Conservation (phyloP, 1,139 yeast species). For the Taiozyma sp. region DNA sequence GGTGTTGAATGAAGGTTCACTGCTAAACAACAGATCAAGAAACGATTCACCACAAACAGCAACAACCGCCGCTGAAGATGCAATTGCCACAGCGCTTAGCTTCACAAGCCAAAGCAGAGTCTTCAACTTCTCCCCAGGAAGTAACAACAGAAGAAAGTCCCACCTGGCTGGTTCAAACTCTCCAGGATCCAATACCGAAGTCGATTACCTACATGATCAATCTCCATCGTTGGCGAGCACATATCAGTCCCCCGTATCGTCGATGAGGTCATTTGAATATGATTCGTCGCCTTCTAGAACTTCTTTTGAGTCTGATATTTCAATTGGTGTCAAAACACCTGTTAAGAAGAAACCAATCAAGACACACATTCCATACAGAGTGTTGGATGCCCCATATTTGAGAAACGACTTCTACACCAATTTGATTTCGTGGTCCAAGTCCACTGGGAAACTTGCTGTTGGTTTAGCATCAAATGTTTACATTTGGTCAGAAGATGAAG, state of each 20-base stretch:
- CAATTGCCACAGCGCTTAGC: slow-evolving; percentile 47
- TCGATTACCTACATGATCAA: background rate
- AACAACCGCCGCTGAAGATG: background rate
- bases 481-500: slow-evolving; percentile 55
- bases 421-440: slow-evolving; percentile 66
- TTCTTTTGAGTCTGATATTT: slow-evolving; percentile 13
- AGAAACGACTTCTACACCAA: slow-evolving; percentile 80
- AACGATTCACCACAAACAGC: background rate
- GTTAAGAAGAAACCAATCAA: slow-evolving; percentile 4
- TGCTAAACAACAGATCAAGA: background rate
- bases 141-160: slow-evolving; percentile 1
- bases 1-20: slow-evolving; percentile 10
- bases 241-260: background rate
- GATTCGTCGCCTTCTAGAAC: slow-evolving; percentile 7
- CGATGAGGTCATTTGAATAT: slow-evolving; percentile 5
- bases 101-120: slow-evolving; percentile 32
- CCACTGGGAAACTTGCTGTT: slow-evolving; percentile 52
- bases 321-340: slow-evolving; percentile 8
- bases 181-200: slow-evolving; percentile 9
- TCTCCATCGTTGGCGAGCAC: background rate
- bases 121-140: slow-evolving; percentile 28
- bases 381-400: slow-evolving; percentile 70
- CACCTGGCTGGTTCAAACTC: slow-evolving; percentile 18
- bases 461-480: slow-evolving; percentile 61
- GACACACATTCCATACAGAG: slow-evolving; percentile 34